Evolutionary conservation across 805 yeast species (phyloP).

Genomic region (Debaryomyces maramus): DNA sequence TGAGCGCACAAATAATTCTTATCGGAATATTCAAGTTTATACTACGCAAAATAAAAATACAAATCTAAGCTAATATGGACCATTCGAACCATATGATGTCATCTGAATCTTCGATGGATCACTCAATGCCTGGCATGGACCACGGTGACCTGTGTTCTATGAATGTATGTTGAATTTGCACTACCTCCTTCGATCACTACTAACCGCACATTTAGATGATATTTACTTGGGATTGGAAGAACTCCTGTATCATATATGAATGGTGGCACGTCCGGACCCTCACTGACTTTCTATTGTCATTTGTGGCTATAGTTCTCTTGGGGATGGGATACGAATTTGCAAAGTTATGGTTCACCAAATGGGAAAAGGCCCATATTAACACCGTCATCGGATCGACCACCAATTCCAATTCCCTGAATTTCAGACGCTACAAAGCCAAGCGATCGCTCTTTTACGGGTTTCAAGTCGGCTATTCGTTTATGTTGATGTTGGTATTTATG

Average conservation of each 20-base stretch:
- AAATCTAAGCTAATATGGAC: constrained; percentile 8
- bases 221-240: constrained; percentile 75
- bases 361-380: constrained; percentile 23
- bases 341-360: constrained; percentile 26
- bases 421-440: constrained; percentile 21
- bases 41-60: not conserved
- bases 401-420: constrained; percentile 6
- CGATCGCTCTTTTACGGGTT: constrained; percentile 54
- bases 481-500: constrained; percentile 82
- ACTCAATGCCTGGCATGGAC: constrained; percentile 18
- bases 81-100: constrained; percentile 8
- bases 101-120: constrained; percentile 13
- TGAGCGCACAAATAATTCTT: constrained; percentile 4
- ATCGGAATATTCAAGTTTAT: too few species aligned
- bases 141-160: constrained; percentile 48
- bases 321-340: constrained; percentile 63
- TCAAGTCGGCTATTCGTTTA: constrained; percentile 68
- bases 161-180: constrained; percentile 37
- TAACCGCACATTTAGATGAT: constrained; percentile 45
- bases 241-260: constrained; percentile 68
- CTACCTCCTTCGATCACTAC: not conserved
- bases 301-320: constrained; percentile 47
- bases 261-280: constrained; percentile 77
- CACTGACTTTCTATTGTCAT: constrained; percentile 51
- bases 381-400: constrained; percentile 11